Percentiles rank a stretch among this genome's conserved stretches.
These are phyloP conservation scores for Haplosporangium sp. DNA, from an alignment of 371 early-diverging fungal species.

Conservation along the genomic window DNA sequence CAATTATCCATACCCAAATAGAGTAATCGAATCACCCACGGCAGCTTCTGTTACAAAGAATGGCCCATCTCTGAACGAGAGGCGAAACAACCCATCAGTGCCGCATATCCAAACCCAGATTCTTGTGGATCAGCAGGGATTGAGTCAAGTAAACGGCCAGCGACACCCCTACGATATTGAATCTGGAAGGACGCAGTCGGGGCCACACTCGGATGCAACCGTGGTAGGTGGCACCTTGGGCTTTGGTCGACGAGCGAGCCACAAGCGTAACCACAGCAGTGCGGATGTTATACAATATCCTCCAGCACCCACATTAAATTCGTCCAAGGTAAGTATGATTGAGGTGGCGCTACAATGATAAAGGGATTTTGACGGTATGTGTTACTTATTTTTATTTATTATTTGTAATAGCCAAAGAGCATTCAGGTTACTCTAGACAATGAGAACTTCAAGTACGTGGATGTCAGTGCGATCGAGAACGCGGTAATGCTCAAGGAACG, in stretches of 20 bases:
- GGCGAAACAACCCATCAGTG: slow-evolving; percentile 42
- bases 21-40: slow-evolving; percentile 15
- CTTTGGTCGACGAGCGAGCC: slow-evolving; percentile 40
- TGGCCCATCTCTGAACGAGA: slow-evolving; percentile 39
- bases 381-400: neutral
- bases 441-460: slow-evolving; percentile 68
- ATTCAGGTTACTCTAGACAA: slow-evolving; percentile 68
- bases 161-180: slow-evolving; percentile 12
- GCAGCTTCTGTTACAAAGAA: slow-evolving; percentile 16
- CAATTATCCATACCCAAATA: slow-evolving; percentile 16
- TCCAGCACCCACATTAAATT: slow-evolving; percentile 21
- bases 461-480: slow-evolving; percentile 63
- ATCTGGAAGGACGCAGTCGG: slow-evolving; percentile 5
- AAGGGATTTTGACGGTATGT: neutral
- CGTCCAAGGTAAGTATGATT: slow-evolving; percentile 15
- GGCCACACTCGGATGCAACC: slow-evolving; percentile 30
- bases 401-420: slow-evolving; percentile 47
- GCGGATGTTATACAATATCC: slow-evolving; percentile 45
- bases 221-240: slow-evolving; percentile 51
- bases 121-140: slow-evolving; percentile 15
- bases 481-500: slow-evolving; percentile 60
- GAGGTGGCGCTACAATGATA: neutral
- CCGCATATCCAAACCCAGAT: slow-evolving; percentile 50
- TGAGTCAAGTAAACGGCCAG: slow-evolving; percentile 13
- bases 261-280: slow-evolving; percentile 46